Evolutionary conservation across 192 early-diverging fungal genomes (phyloP), one percentile per base, ranked within the genome.

Genomic region (Rhizophagus prolifer): DNA sequence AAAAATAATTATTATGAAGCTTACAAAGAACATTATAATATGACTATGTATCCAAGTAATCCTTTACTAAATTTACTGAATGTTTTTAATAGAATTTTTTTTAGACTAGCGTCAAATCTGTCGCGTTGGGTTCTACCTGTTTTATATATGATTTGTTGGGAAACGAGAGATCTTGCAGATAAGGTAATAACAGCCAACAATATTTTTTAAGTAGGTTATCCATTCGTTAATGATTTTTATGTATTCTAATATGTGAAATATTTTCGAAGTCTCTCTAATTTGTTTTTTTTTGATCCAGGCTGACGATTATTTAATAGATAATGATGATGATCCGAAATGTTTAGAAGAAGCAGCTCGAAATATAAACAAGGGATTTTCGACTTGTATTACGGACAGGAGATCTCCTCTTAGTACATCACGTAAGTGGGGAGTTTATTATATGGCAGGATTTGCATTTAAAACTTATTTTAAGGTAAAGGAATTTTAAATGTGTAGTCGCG

Each of bases 361-460:
- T 0, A 88, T 98, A 61, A 99, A 94, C 86, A 95, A 95, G 80
- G 91, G 93, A 7, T 98, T 99, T 76, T 90, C 92, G 1, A 64
- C 86, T 10, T 99, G 97, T 78, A 91, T 93, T 76, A 99, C 91
- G 6, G 97, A 99, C 75, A 82, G 94, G 89, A 84, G 83, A 63
- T 62, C 81, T 10, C 72, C 79, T 50, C 61, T 86, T 9, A 80
- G 81, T 13, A 74, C 78, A 28, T 95, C 96, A 16, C 87, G 95
- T 38, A 96, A 96, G 78, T 97, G 94, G 95, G 97, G 97, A 9
- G 95, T 93, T 5, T 99, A 95, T 81, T 92, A 86, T 70, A 88
- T 98, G 78, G 91, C 89, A 60, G 94, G 93, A 69, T 82, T 97
- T 0, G 82, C 98, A 10, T 95, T 99, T 80, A 87, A 88, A 64